Evolutionary conservation across 768 basidiomycete genomes (phyloP), one percentile per base, ranked within the genome.

Genomic region (Kwoniella bestiolae): DNA sequence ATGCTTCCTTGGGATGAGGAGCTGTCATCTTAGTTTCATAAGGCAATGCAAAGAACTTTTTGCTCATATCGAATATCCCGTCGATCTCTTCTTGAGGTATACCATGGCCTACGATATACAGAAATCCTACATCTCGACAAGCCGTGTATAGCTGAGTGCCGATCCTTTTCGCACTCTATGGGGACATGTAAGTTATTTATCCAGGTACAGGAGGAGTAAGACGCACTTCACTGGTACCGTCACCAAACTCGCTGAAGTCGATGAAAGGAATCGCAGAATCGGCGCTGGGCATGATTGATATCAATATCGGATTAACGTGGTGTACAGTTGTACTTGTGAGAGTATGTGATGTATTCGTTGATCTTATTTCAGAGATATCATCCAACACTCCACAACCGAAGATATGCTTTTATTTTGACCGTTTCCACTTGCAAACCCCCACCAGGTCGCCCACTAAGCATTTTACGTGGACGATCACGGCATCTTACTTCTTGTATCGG

Each of bases 71-170:
- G 51, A 77, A 77, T 62, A 70, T 69, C 18, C 64, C 66, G 14
- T 70, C 69, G 32, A 77, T 57, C 21, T 23, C 8, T 2, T 64
- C 51, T 44, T 75, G 63, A 8, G 71, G 62, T 12, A 75, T 61
- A 1, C 71, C 61, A 35, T 65, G 58, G 21, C 67, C 66, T n/a
- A 65, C 67, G 23, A 75, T 29, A 56, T 77, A 77, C 18, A 67
- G 70, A 56, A 77, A 77, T 0, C 76, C 76, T 25, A 73, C 73
- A 47, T 75, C 73, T 25, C 67, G 57, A 56, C 71, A 75, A 2
- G 76, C 76, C 5, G 57, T 35, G 53, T 71, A 73, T 49, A 75
- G 65, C 12, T 56, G 47, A 28, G 65, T 28, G 9, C 60, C 74
- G 26, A 75, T 67, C 3, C 51, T 57, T 21, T 51, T 46, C 3